Evolutionary conservation across 2,329 filamentous ascomycete genomes (phyloP), one percentile per base, ranked within the genome.

Genomic region (Metarhizium humberi): DNA sequence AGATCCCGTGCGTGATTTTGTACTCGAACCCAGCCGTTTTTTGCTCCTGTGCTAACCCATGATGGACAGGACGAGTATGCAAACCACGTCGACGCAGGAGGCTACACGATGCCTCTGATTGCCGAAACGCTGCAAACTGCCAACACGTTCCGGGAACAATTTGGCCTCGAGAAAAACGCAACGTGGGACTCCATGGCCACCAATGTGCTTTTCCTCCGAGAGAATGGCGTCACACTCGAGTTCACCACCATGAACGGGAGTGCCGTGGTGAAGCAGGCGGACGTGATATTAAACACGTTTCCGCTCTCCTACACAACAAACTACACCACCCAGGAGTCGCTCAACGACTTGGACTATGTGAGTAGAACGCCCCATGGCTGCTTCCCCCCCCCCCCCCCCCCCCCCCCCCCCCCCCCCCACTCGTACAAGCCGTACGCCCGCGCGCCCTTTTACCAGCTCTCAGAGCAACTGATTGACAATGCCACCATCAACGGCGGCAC

Each of bases 381-480:
- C 75, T 75, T 0, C n/a, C n/a, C n/a, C n/a, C n/a, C n/a, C n/a
- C n/a, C n/a, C n/a, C n/a, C n/a, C n/a, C n/a, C n/a, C n/a, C n/a
- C n/a, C n/a, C n/a, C n/a, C n/a, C n/a, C n/a, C n/a, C n/a, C n/a
- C n/a, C n/a, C n/a, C n/a, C n/a, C n/a, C n/a, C n/a, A n/a, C 57
- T 79, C 81, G 0, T 81, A 76, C 42, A 73, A 80, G 40, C 84
- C 85, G 0, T 88, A 89, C 61, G 71, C 78, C 2, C 77, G 86
- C 10, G 79, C 77, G 0, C 86, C 86, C 0, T 89, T 84, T 77
- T 88, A 81, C 68, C 84, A 88, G 60, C 82, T 86, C 63, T 87
- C 84, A 0, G 86, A 89, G 63, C 85, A 88, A 63, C 71, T 85
- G 50, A 67, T 81, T 34, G 86, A 89, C 63, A 75, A 85, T 56